A percentile compares a stretch with the other conserved stretches of the same genome.
Conservation (phyloP, 169 alveolate genomes). For the Cryptosporidium bovis region DNA sequence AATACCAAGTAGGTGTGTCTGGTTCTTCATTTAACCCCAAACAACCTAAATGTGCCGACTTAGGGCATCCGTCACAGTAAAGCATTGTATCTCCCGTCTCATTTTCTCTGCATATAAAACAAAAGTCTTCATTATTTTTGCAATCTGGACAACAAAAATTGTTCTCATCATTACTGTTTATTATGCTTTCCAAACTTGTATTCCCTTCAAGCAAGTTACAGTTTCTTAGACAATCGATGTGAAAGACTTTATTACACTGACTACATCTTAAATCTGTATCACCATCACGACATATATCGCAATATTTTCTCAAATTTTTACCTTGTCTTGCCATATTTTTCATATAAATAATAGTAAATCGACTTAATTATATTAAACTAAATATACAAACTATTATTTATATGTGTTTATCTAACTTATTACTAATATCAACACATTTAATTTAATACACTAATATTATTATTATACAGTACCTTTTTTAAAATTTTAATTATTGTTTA, state of each 20-base stretch:
- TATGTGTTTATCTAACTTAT: too few relatives aligned
- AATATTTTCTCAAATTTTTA: conserved; percentile 61
- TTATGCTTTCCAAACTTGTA: conserved; percentile 74
- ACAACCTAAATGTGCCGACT: conserved; percentile 88
- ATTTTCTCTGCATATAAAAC: conserved; percentile 85
- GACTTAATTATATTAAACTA: too few relatives aligned
- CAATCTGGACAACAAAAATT: conserved; percentile 84
- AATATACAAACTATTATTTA: too few relatives aligned
- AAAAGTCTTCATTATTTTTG: conserved; percentile 85
- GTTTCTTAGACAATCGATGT: conserved; percentile 56
- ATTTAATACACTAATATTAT: too few relatives aligned
- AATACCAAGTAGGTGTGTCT: conserved; percentile 88
- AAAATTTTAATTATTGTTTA: too few relatives aligned
- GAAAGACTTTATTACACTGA: conserved; percentile 64
- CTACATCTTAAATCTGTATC: conserved; percentile 64
- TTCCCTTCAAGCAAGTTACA: conserved; percentile 51
- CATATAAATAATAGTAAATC: not conserved
- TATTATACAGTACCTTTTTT: too few relatives aligned
- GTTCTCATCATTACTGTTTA: conserved; percentile 12
- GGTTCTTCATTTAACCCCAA: conserved; percentile 87
- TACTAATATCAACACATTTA: too few relatives aligned
- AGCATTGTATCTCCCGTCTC: conserved; percentile 83
- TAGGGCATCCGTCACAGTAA: conserved; percentile 92
- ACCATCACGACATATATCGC: conserved; percentile 73
- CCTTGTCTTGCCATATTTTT: conserved; percentile 50